Evolutionary conservation across 2,329 filamentous ascomycete genomes (phyloP), one percentile per base, ranked within the genome.

Genomic region (Paraconiothyrium sp.): DNA sequence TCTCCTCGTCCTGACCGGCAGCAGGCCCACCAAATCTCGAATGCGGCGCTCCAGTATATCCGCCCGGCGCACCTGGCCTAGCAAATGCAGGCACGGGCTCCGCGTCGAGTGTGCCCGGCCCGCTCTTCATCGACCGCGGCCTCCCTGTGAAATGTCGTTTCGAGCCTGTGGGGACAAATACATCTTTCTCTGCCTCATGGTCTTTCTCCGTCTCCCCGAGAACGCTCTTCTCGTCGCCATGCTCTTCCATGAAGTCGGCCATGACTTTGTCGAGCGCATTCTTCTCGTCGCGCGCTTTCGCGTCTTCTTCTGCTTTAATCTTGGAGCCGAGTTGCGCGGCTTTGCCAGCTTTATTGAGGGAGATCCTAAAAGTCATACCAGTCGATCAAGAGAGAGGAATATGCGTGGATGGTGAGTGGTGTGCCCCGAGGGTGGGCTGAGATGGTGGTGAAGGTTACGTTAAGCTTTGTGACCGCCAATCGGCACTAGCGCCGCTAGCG

Each of bases 231-330:
- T 66, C 62, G 1, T 65, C 63, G 41, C 71, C 68, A 27, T 74
- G 73, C 62, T 76, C 73, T 46, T 74, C 71, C 55, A 69, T 63
- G 35, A 75, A 67, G 20, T 75, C 73, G 13, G 73, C 75, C 68
- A 73, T 72, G 48, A 75, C 68, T 63, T 68, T 72, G 54, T 72
- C 72, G 24, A 73, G 62, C 50, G 69, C 72, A 62, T 71, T 66
- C 57, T 75, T 70, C 58, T 77, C 73, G 46, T 74, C 72, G 32
- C 71, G 72, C 43, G 66, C 69, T 59, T 73, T 76, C 22, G 67
- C 70, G 56, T 74, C 73, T 52, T 73, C 72, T 56, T 75, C 74
- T 27, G 71, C 74, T 50, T 71, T 73, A 10, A 64, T 66, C 59
- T 74, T 76, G 34, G 68, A 57, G 43, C 68, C 70, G 13, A 67